Base-by-base conservation (phyloP, 2,329 filamentous ascomycete genomes). In the Lachnellula occidentalis region DNA sequence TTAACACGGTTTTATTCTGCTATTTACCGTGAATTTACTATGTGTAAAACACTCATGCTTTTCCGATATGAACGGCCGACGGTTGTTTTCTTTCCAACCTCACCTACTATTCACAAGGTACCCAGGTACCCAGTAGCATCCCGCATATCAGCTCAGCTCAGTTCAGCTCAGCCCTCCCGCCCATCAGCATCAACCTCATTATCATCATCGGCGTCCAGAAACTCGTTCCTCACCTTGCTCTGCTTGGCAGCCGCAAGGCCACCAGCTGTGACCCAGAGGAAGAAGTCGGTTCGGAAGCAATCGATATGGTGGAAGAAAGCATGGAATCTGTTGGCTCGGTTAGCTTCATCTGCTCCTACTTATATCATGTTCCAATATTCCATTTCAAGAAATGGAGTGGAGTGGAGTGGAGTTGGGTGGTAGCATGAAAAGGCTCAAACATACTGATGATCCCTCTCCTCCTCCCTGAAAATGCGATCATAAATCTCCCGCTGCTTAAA, bases 401-500 rank as follows among this genome's bases (percentile, higher is more conserved):
- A 43, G 27, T 27, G 27, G 3, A 5, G 24, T 7, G 24, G 6
- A 8, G 7, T 11, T 2, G 27, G 27, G 21, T 48, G 14, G 14
- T 27, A 15, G 9, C 19, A 15, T 11, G 45, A 45, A 39, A 3
- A 24, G 15, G 17, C 11, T 15, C 6, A n/a, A 45, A 61, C 88
- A 81, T 78, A 92, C 88, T 88, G 82, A 68, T 92, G 91, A 60
- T 90, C 86, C 69, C 86, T 83, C 72, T 94, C 89, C 71, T 97
- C 94, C 50, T 95, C 87, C 24, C 87, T 80, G 71, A 95, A 97
- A 62, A 97, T 96, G 22, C 90, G 81, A 66, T 88, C 83, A 69
- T 99, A 99, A 57, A 99, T 97, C 70, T 95, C 85, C 62, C 85
- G 75, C 68, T 95, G 85, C 75, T 97, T 97, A 74, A 99, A 99